These are phyloP conservation scores for Westerdykella sp. DNA, from an alignment of 2,329 filamentous ascomycete genomes.

Conservation along the genomic window DNA sequence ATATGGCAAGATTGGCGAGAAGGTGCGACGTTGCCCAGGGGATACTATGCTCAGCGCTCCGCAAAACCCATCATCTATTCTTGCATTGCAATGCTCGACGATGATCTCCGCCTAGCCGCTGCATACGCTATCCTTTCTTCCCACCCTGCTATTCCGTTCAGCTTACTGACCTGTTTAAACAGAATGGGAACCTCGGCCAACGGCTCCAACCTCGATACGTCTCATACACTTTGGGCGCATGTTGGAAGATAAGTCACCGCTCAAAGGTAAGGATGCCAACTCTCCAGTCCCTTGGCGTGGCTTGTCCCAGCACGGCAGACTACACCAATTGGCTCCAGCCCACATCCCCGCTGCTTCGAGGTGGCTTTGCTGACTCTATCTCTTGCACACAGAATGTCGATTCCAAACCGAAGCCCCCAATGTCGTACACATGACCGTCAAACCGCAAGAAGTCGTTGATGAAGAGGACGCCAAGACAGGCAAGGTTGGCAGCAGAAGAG, in stretches of 20 bases:
- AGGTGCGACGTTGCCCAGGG: conserved; percentile 40
- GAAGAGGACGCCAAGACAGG: conserved; percentile 68
- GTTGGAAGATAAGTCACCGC: conserved; percentile 76
- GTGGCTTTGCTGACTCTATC: neutral
- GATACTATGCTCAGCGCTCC: too few relatives aligned
- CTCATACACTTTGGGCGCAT: conserved; percentile 89
- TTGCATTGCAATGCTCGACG: conserved; percentile 1
- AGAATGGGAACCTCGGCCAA: conserved; percentile 83
- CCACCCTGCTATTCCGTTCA: conserved; percentile 2
- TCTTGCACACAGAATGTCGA: conserved; percentile 59
- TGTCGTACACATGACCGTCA: conserved; percentile 91
- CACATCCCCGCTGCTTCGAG: too few relatives aligned
- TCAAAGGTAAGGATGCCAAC: conserved; percentile 62
- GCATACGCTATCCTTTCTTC: conserved; percentile 1
- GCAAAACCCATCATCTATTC: neutral
- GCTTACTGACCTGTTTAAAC: conserved; percentile 10
- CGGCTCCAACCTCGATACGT: conserved; percentile 81
- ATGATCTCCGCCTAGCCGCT: neutral
- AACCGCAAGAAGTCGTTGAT: conserved; percentile 75
- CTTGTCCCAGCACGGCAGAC: conserved; percentile 13
- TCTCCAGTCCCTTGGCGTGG: conserved; percentile 13
- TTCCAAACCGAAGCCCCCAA: conserved; percentile 70
- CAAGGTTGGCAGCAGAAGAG: conserved; percentile 48
- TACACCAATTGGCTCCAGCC: conserved; percentile 7
- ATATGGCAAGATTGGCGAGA: conserved; percentile 89